Conservation (phyloP, 75 land plant genomes). For the Pinus taeda region DNA sequence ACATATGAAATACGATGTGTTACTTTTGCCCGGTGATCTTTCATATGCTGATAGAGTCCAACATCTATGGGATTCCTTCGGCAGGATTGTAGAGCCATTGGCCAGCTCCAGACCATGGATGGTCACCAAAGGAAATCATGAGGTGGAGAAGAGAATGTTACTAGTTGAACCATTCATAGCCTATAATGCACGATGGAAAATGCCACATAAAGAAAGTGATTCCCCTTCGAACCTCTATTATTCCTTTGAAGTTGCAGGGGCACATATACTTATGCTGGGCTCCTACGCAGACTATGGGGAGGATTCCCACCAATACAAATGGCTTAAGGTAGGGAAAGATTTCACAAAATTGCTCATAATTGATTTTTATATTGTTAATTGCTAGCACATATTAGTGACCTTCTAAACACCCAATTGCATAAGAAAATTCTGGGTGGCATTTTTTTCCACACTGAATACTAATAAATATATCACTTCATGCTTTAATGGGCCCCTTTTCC, state of each 20-base stretch:
- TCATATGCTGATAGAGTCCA: slow-evolving; percentile 63
- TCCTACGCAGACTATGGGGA: slow-evolving; percentile 70
- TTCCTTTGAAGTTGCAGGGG: slow-evolving; percentile 81
- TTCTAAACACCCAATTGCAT: no score
- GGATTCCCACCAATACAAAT: slow-evolving; percentile 64
- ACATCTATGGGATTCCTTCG: slow-evolving; percentile 84
- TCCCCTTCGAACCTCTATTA: slow-evolving; percentile 84
- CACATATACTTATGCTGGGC: slow-evolving; percentile 82
- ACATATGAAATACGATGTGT: slow-evolving; percentile 64
- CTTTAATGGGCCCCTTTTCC: no score
- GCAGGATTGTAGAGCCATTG: slow-evolving; percentile 65
- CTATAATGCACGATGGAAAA: slow-evolving; percentile 81
- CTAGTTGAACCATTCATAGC: slow-evolving; percentile 36
- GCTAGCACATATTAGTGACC: no score
- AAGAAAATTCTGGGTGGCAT: no score
- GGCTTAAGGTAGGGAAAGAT: slow-evolving; percentile 37
- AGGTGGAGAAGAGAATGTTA: slow-evolving; percentile 57
- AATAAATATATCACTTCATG: no score
- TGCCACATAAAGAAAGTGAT: slow-evolving; percentile 68
- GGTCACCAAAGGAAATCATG: slow-evolving; percentile 90
- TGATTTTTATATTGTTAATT: no score
- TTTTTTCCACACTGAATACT: no score
- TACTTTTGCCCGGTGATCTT: slow-evolving; percentile 81
- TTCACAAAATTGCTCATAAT: no score
- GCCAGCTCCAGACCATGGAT: slow-evolving; percentile 89